Base-by-base conservation (phyloP, 2,329 filamentous ascomycete species). In the Ceratocystis ficicola region DNA sequence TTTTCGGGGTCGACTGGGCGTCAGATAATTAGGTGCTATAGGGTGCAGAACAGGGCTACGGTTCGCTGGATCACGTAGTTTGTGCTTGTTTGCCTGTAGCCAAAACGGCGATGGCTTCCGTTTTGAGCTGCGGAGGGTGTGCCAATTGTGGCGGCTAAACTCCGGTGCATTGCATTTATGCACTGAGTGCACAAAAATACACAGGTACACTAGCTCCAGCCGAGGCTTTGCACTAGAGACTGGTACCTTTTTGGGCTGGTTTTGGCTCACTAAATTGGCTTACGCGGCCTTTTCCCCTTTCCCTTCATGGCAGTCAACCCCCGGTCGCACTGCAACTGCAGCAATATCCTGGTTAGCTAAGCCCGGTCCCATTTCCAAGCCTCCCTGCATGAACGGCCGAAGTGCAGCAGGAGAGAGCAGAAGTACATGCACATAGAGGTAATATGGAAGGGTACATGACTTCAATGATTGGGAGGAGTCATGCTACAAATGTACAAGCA, bases 201-300 rank as follows among this genome's bases (percentile, higher is more conserved):
- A 17, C 25, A 59, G n/a, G 46, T 3, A 2, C n/a, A 5, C 46
- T 22, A 8, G 46, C 17, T 7, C 46, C 5, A 7, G 10, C 46
- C 36, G 4, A 41, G 36, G 36, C 10, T 41, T 41, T 48, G 46
- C 46, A 15, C 48, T 52, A 59, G 15, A 25, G 7, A 20, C 25
- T 7, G 7, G 52, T 36, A 30, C 52, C 52, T 36, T 59, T 59
- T 59, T 20, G 20, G 28, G 55, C 25, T 36, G 12, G 28, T 30
- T 20, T 17, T n/a, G 55, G 55, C 28, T 59, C 55, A n/a, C 57
- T 66, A 22, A 12, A 62, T 25, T 17, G 63, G 65, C 65, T 67
- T 64, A 67, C 65, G 65, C 65, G 65, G 65, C 65, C 65, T 67
- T 64, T 67, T 64, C 62, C 60, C 65, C 62, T 64, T 63, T 64